phyloP scores from a whole-genome alignment of 441 rosid species.

The Euphorbia corollata region DNA sequence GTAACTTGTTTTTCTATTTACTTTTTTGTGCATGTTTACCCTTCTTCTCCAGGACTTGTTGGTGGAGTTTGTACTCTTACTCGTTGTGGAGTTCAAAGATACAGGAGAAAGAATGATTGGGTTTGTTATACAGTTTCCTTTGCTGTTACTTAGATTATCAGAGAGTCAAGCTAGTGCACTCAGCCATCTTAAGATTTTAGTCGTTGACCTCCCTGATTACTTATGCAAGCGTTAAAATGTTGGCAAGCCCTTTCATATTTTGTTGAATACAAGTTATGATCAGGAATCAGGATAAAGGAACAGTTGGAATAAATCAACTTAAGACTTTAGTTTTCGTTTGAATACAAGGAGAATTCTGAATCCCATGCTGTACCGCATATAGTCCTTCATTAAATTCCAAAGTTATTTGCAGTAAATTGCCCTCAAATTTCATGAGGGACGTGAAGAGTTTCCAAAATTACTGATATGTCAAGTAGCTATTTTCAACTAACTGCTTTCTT shows the following conservation, averaged over 20 bases:
- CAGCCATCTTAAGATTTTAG: conserved; percentile 1
- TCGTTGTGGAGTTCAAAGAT: conserved; percentile 57
- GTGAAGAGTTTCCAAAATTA: neutral
- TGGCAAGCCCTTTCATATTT: neutral
- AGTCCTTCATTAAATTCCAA: neutral
- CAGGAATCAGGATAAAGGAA: neutral
- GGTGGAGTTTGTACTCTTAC: conserved; percentile 56
- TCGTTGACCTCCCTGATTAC: conserved; percentile 9
- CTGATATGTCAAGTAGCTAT: neutral
- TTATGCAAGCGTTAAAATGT: neutral
- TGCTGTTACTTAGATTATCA: conserved; percentile 3
- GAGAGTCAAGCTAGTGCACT: conserved; percentile 9
- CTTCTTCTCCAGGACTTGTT: conserved; percentile 47
- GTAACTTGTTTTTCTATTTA: neutral
- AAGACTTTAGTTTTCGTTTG: neutral
- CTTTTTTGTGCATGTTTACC: neutral
- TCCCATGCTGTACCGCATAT: neutral
- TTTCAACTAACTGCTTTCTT: neutral
- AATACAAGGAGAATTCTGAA: neutral
- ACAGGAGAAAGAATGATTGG: conserved; percentile 62
- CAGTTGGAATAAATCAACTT: neutral
- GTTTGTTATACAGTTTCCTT: conserved; percentile 34
- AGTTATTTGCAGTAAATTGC: neutral
- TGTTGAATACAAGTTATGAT: neutral
- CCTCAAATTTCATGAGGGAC: neutral